These are phyloP conservation scores for Lentinula detonsa DNA, from an alignment of 768 basidiomycete genomes.

Conservation along the genomic window DNA sequence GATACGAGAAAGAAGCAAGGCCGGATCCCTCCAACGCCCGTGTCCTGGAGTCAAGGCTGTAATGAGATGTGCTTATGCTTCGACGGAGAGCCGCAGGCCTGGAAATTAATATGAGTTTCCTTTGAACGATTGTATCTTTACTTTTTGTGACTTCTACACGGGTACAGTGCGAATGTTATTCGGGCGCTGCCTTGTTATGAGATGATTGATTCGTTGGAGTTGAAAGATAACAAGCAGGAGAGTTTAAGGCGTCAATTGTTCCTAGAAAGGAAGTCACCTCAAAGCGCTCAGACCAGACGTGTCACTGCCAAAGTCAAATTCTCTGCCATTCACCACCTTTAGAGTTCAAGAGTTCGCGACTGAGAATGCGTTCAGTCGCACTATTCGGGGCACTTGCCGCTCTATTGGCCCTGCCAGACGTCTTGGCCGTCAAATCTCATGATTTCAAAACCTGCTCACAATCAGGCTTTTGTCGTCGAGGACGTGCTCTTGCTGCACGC, in stretches of 20 bases:
- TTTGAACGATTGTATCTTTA: not conserved
- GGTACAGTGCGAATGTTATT: no score
- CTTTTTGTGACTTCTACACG: no score
- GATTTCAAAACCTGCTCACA: slow-evolving; percentile 97
- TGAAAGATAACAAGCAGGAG: no score
- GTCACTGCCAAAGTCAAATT: not conserved
- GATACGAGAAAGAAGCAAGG: not conserved
- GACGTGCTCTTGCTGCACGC: slow-evolving; percentile 75
- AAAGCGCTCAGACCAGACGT: not conserved
- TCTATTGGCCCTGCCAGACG: slow-evolving; percentile 26
- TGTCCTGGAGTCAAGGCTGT: not conserved
- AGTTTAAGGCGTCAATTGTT: not conserved
- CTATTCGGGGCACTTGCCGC: slow-evolving; percentile 29
- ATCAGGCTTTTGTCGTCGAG: slow-evolving; percentile 90
- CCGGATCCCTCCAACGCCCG: not conserved
- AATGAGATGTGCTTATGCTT: not conserved
- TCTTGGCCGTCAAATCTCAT: slow-evolving; percentile 61
- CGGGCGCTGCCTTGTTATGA: no score
- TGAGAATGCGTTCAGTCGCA: slow-evolving; percentile 2
- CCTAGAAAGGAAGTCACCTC: not conserved
- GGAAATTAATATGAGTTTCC: not conserved
- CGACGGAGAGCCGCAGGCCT: not conserved
- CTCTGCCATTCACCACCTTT: not conserved
- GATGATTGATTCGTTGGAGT: no score
- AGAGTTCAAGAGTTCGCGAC: not conserved